A percentile compares a stretch with the other conserved stretches of the same genome.
These are phyloP conservation scores for Thraustotheca clavata DNA, from an alignment of 352 stramenopile species.

Conservation along the genomic window DNA sequence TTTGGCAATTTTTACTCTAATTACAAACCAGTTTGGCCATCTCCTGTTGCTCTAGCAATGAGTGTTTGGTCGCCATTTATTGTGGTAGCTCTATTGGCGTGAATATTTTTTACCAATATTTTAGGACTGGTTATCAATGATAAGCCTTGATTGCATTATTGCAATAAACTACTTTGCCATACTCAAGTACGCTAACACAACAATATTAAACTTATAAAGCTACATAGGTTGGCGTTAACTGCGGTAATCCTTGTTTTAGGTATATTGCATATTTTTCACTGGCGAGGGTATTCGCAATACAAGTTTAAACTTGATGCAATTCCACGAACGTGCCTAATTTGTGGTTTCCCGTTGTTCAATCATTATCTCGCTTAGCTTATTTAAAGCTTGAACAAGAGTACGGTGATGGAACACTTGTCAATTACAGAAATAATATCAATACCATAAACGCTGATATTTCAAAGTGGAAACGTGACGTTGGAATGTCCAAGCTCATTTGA, in stretches of 20 bases:
- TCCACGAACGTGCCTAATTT: conserved; percentile 54
- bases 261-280: conserved; percentile 18
- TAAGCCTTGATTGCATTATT: conserved; percentile 62
- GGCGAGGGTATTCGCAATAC: conserved; percentile 52
- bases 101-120: background rate
- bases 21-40: conserved; percentile 58
- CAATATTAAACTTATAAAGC: background rate
- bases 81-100: conserved; percentile 28
- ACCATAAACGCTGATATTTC: background rate
- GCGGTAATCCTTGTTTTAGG: conserved; percentile 50
- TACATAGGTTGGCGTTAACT: conserved; percentile 30
- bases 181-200: conserved; percentile 39
- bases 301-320: conserved; percentile 52
- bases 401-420: background rate
- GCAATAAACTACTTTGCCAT: conserved; percentile 62
- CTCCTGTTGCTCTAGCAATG: conserved; percentile 49
- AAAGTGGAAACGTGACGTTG: conserved; percentile 44
- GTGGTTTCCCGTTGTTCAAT: conserved; percentile 62
- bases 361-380: conserved; percentile 23
- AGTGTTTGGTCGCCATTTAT: conserved; percentile 57
- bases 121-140: conserved; percentile 59
- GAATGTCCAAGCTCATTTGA: conserved; percentile 64
- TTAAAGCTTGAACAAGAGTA: background rate
- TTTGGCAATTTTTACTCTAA: conserved; percentile 67
- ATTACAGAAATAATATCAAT: background rate